phyloP scores from a whole-genome alignment of 129 eudicot genomes.

The Ambrosia artemisiifolia region DNA sequence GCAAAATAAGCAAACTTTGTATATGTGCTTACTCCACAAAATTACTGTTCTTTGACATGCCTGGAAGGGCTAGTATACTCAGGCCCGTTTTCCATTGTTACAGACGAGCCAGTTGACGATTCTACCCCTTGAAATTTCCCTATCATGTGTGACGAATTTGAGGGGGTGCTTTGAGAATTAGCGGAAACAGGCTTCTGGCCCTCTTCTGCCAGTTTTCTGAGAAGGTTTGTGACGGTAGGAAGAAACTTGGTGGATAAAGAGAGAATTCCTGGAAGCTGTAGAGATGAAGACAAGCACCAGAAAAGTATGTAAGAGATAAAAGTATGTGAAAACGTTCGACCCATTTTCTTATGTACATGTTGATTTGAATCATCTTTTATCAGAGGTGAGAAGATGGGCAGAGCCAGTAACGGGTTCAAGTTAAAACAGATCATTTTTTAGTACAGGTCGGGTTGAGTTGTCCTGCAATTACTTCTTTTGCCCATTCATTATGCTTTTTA shows the following conservation, averaged over 20 bases:
- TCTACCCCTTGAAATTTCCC: conserved; percentile 42
- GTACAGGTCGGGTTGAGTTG: not conserved
- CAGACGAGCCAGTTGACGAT: conserved; percentile 69
- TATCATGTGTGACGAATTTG: conserved; percentile 41
- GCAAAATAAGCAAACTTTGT: not conserved
- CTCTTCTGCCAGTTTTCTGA: conserved; percentile 83
- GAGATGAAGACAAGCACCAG: conserved; percentile 10
- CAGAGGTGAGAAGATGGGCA: not conserved
- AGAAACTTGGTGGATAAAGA: conserved; percentile 77
- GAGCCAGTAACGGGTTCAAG: not conserved
- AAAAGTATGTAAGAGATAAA: conserved; percentile 1
- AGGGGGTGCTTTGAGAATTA: conserved; percentile 45
- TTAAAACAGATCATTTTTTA: not conserved
- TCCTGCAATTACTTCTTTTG: no score
- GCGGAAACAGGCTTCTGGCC: conserved; percentile 55
- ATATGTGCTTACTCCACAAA: not conserved
- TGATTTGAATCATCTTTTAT: not conserved
- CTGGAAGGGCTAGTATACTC: conserved; percentile 63
- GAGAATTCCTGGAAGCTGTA: conserved; percentile 86
- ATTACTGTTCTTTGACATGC: conserved; percentile 24
- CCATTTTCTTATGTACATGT: not conserved
- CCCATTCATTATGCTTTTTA: not conserved
- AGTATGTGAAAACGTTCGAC: not conserved
- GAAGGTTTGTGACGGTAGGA: conserved; percentile 85
- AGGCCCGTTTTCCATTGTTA: conserved; percentile 57